Evolutionary conservation across 2,329 filamentous ascomycete species (phyloP).

Genomic region (Colletotrichum abscissum): DNA sequence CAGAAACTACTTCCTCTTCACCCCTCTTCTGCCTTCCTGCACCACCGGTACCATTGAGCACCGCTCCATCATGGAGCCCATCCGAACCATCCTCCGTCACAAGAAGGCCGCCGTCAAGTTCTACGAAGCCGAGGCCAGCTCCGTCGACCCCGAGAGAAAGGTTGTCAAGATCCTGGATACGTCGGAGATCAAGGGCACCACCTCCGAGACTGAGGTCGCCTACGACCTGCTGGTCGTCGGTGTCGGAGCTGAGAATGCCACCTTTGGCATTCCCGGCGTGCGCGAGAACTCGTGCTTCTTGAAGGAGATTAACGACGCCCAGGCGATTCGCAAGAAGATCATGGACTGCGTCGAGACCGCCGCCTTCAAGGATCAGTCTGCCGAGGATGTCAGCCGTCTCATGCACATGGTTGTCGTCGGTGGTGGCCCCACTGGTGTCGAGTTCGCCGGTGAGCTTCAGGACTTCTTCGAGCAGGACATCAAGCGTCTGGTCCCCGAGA

Average conservation of each 20-base stretch:
- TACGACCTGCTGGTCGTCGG: slow-evolving; percentile 99
- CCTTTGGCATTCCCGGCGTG: slow-evolving; percentile 96
- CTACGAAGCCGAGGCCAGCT: slow-evolving; percentile 97
- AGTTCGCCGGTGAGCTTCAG: slow-evolving; percentile 97
- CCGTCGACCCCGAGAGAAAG: slow-evolving; percentile 93
- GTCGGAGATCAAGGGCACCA: slow-evolving; percentile 89
- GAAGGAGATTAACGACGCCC: slow-evolving; percentile 97
- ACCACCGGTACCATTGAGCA: slow-evolving; percentile 98
- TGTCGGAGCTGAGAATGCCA: slow-evolving; percentile 97
- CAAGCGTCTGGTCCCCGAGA: slow-evolving; percentile 97
- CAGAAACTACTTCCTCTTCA: slow-evolving; percentile 99
- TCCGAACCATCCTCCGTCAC: slow-evolving; percentile 94
- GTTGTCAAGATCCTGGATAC: slow-evolving; percentile 90
- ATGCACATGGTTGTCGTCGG: slow-evolving; percentile 98
- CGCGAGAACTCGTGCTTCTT: slow-evolving; percentile 96
- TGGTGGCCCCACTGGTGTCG: slow-evolving; percentile 95
- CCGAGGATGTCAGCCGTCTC: slow-evolving; percentile 90
- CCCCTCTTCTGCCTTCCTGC: slow-evolving; percentile 94
- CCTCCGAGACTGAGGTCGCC: slow-evolving; percentile 85
- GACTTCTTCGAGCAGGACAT: slow-evolving; percentile 99
- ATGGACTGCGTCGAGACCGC: slow-evolving; percentile 99
- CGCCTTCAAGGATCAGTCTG: slow-evolving; percentile 94
- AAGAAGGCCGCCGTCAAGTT: slow-evolving; percentile 95
- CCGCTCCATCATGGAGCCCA: slow-evolving; percentile 99
- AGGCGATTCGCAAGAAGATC: slow-evolving; percentile 96